Base-by-base conservation (phyloP, 345 rosid genomes). In the Citrus maxima region DNA sequence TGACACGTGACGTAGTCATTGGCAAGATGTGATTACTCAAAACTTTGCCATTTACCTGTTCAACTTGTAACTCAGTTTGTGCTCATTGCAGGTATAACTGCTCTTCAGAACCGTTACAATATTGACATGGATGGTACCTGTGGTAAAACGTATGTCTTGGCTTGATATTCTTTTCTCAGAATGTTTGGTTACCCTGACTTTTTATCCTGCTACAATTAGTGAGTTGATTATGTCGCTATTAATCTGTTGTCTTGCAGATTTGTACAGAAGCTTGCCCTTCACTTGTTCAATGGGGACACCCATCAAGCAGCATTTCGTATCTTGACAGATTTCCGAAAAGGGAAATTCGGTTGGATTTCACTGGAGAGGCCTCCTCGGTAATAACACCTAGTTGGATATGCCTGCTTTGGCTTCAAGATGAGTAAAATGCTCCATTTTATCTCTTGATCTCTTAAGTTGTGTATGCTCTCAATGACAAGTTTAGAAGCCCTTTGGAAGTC, bases 241-340 rank as follows among this genome's bases (percentile, higher is more conserved):
- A 6, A 75, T 83, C 66, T 73, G 42, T 66, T 80, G 67, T 0
- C 35, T 77, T 82, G 88, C 88, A 95, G 98, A 84, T 91, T 93
- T 85, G 88, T 93, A 60, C 86, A 88, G 74, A 95, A 92, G 88
- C 86, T 91, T 66, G 91, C 95, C 32, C 74, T 87, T 68, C 86
- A 87, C 56, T 86, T 95, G 88, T 93, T 95, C 84, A 93, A 88
- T 73, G 97, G 97, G 75, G 98, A 93, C 78, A 79, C 79, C 77
- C 88, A 93, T 79, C 96, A 93, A 85, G 98, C 99, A 38, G 91
- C 93, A 32, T 90, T 92, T 80, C 83, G 96, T 14, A 83, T 95
- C 82, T 80, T 93, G 86, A n/a, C 90, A 38, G 98, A 95, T 88
- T 95, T 95, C 67, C 91, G 99, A 7, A 92, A 90, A 81, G 98